phyloP scores from a whole-genome alignment of 139 green algal species.

The Mesotaenium endlicherianum region DNA sequence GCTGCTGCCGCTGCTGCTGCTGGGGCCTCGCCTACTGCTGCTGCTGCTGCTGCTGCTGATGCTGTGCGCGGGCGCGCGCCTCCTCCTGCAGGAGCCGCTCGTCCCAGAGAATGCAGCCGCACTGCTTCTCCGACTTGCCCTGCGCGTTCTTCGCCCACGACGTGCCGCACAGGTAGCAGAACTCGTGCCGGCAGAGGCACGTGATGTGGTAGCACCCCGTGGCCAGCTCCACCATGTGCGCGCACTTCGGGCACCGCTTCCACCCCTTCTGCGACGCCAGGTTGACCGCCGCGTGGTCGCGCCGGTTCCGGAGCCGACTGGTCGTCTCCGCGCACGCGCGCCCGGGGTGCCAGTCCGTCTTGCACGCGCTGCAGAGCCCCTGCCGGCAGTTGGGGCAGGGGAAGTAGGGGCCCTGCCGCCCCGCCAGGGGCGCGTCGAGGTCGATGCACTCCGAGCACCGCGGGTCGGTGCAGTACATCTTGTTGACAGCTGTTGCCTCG shows the following conservation, averaged over 20 bases:
- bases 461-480: no score
- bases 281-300: background rate
- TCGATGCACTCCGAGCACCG: no score
- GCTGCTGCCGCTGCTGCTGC: no score
- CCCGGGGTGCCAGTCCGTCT: background rate
- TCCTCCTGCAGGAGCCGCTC: no score
- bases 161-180: constrained; percentile 14
- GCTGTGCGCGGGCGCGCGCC: no score
- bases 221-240: constrained; percentile 1
- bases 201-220: constrained; percentile 22
- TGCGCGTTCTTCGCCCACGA: background rate
- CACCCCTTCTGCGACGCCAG: constrained; percentile 1
- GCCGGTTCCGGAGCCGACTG: background rate
- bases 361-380: background rate
- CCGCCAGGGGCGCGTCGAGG: no score
- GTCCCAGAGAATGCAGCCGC: constrained; percentile 17
- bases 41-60: no score
- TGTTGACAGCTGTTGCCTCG: no score
- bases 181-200: constrained; percentile 13
- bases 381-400: background rate
- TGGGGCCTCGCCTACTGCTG: no score
- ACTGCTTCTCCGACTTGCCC: no score
- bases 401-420: no score
- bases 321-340: background rate
- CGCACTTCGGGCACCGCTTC: constrained; percentile 1